Percentiles rank a stretch among this genome's conserved stretches.
phyloP scores from a whole-genome alignment of 1,139 yeast species.

The Debaryomyces sp. region DNA sequence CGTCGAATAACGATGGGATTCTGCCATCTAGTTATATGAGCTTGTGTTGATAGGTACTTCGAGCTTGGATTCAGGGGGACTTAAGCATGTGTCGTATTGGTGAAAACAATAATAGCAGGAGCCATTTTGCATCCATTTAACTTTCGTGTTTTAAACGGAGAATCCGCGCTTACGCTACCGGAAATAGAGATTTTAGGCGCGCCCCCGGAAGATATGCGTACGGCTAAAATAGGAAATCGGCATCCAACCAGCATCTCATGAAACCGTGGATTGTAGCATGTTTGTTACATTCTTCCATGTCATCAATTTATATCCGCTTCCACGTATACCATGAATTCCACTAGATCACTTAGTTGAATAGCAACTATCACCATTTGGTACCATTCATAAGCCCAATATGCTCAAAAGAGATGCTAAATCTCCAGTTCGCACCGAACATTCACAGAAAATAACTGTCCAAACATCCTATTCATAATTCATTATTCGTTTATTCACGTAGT shows the following conservation, averaged over 20 bases:
- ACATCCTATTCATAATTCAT: not conserved
- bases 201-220: constrained; percentile 5
- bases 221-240: not conserved
- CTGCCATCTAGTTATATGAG: not conserved
- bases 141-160: constrained; percentile 1
- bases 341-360: not conserved
- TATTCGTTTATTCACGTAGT: not conserved
- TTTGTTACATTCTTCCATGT: not conserved
- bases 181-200: not conserved
- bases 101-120: constrained; percentile 4
- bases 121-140: constrained; percentile 5
- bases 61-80: not conserved
- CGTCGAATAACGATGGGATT: not conserved
- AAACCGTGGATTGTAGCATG: not conserved
- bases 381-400: not conserved
- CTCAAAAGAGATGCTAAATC: not conserved
- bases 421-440: not conserved
- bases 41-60: not conserved
- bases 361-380: not conserved
- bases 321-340: not conserved
- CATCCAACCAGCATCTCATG: constrained; percentile 2
- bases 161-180: not conserved
- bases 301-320: not conserved
- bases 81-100: not conserved
- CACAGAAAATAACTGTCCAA: not conserved